phyloP scores from a whole-genome alignment of 768 basidiomycete species.

The Cubamyces lactineus region DNA sequence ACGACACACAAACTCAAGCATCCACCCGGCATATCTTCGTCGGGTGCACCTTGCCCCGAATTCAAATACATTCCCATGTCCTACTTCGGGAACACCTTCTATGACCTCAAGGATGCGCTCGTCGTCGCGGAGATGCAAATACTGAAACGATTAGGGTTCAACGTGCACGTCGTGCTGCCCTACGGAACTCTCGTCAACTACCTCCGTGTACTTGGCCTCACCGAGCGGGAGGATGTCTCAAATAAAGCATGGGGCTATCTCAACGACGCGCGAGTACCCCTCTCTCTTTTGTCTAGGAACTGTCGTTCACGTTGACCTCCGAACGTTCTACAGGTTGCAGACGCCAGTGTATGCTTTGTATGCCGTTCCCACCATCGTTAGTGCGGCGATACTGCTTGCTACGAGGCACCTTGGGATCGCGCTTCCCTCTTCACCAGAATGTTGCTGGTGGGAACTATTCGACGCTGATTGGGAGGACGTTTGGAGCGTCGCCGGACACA shows the following conservation, averaged over 20 bases:
- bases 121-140: slow-evolving; percentile 98
- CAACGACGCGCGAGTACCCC: slow-evolving; percentile 84
- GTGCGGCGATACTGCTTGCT: slow-evolving; percentile 85
- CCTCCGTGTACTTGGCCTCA: slow-evolving; percentile 85
- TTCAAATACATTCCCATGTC: slow-evolving; percentile 84
- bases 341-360: slow-evolving; percentile 92
- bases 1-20: slow-evolving; percentile 50
- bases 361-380: slow-evolving; percentile 87
- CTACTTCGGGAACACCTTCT: slow-evolving; percentile 87
- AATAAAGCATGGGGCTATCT: slow-evolving; percentile 90
- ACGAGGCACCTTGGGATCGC: slow-evolving; percentile 72
- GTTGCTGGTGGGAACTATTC: slow-evolving; percentile 93
- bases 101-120: slow-evolving; percentile 91
- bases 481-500: slow-evolving; percentile 79
- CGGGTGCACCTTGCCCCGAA: slow-evolving; percentile 30
- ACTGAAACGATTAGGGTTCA: slow-evolving; percentile 93
- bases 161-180: slow-evolving; percentile 90
- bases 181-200: slow-evolving; percentile 97
- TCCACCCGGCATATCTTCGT: slow-evolving; percentile 36
- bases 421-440: slow-evolving; percentile 69
- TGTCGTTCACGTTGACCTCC: slow-evolving; percentile 20
- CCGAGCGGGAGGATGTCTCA: slow-evolving; percentile 68
- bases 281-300: slow-evolving; percentile 7
- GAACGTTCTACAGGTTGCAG: slow-evolving; percentile 65
- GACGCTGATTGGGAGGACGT: slow-evolving; percentile 91